Percentiles rank a stretch among this genome's conserved stretches.
These are phyloP conservation scores for Claviceps digitariae DNA, from an alignment of 2,329 filamentous ascomycete genomes.

Conservation along the genomic window DNA sequence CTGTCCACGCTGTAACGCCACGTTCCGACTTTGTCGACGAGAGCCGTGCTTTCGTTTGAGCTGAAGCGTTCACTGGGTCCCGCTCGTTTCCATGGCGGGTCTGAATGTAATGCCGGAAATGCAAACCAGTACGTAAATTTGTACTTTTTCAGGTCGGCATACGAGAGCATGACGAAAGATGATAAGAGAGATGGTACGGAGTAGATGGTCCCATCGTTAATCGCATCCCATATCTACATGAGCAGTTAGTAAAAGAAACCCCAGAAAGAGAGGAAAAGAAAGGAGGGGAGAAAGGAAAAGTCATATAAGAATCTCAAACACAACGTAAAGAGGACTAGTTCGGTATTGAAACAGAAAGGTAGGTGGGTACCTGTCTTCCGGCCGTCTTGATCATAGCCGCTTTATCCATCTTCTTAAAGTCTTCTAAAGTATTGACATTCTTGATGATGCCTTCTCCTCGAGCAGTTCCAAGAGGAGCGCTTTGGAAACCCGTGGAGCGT, in stretches of 20 bases:
- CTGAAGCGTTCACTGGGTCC: conserved; percentile 43
- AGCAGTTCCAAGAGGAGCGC: conserved; percentile 55
- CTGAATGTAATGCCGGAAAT: conserved; percentile 84
- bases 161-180: conserved; percentile 81
- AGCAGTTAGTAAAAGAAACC: not conserved
- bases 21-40: conserved; percentile 74
- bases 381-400: conserved; percentile 62
- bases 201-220: conserved; percentile 92
- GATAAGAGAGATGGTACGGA: conserved; percentile 83
- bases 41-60: conserved; percentile 55
- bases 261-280: not conserved
- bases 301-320: not conserved
- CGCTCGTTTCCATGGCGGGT: conserved; percentile 63
- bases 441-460: conserved; percentile 88
- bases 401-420: conserved; percentile 78
- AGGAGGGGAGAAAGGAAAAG: not conserved
- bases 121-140: conserved; percentile 98
- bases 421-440: conserved; percentile 92
- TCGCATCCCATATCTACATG: conserved; percentile 83
- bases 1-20: conserved; percentile 75
- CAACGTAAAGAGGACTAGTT: not conserved
- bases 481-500: conserved; percentile 17
- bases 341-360: conserved; percentile 9
- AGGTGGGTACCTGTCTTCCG: conserved; percentile 55
- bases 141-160: conserved; percentile 94